Evolutionary conservation across 805 yeast species (phyloP).

Genomic region (Saccharomycopsis sp.): DNA sequence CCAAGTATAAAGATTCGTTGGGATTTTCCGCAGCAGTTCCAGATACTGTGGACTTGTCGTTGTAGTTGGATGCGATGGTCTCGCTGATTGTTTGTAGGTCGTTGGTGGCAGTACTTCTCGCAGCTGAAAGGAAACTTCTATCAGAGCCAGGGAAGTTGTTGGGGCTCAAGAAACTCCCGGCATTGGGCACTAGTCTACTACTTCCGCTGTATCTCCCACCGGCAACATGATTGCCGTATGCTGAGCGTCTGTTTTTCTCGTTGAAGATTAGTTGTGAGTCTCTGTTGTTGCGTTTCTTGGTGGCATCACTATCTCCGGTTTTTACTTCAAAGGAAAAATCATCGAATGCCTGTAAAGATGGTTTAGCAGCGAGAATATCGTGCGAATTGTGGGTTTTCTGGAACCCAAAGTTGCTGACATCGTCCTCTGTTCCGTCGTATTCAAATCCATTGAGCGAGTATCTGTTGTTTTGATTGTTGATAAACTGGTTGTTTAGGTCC

Average conservation of each 20-base stretch:
- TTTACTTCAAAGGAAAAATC: neutral
- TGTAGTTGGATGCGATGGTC: slow-evolving; percentile 1
- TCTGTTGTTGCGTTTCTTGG: neutral
- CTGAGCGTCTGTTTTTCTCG: neutral
- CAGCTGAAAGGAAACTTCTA: slow-evolving; percentile 1
- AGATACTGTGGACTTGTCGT: neutral
- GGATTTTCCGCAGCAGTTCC: neutral
- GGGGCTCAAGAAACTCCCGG: neutral
- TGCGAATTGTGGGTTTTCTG: neutral
- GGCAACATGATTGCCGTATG: neutral
- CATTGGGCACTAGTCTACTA: neutral
- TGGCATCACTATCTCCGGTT: neutral
- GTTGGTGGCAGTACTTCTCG: neutral
- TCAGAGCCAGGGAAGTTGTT: neutral
- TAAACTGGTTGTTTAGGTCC: neutral
- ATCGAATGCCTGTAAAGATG: neutral
- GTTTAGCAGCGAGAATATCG: neutral
- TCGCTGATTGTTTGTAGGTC: neutral
- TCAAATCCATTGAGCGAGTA: neutral
- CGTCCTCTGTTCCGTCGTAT: neutral
- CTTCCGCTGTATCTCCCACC: neutral
- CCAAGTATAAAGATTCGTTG: neutral
- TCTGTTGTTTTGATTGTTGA: neutral
- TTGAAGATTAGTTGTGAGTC: neutral
- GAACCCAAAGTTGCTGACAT: neutral